Conservation (phyloP, 192 early-diverging fungal species). For the Lobosporangium transversale region DNA sequence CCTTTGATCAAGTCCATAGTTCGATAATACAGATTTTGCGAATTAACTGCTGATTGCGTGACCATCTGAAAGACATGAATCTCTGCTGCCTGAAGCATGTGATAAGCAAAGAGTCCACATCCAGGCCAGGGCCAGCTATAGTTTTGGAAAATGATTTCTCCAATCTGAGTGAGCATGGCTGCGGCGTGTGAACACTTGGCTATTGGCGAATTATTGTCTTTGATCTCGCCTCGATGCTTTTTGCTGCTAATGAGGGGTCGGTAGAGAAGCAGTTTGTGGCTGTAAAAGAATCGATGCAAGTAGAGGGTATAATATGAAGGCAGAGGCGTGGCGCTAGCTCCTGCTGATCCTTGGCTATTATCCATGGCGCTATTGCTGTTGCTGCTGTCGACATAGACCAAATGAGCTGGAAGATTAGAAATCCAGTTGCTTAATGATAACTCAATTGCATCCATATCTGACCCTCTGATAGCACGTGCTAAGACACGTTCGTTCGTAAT, state of each 20-base stretch:
- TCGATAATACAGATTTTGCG: conserved; percentile 43
- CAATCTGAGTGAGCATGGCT: conserved; percentile 41
- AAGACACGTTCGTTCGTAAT: conserved; percentile 27
- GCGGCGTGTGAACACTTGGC: conserved; percentile 48
- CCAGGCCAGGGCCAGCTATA: conserved; percentile 54
- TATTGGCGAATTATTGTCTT: conserved; percentile 30
- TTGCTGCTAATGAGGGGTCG: conserved; percentile 46
- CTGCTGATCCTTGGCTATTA: background rate
- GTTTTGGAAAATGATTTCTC: conserved; percentile 53
- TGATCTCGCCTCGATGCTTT: conserved; percentile 35
- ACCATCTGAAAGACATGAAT: conserved; percentile 54
- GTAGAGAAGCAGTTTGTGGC: conserved; percentile 37
- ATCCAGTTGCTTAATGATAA: conserved; percentile 34
- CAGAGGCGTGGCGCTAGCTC: conserved; percentile 13
- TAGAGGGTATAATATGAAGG: conserved; percentile 53
- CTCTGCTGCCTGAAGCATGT: conserved; percentile 51
- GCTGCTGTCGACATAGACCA: conserved; percentile 34
- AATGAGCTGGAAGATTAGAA: conserved; percentile 34
- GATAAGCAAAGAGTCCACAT: conserved; percentile 51
- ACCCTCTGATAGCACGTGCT: conserved; percentile 14
- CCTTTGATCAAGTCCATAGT: conserved; percentile 52
- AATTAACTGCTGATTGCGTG: conserved; percentile 27
- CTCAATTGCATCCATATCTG: conserved; percentile 29
- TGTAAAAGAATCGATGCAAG: conserved; percentile 52
- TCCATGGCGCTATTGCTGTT: background rate